Evolutionary conservation across 2,329 filamentous ascomycete species (phyloP).

Genomic region (Alternaria hordeiaustralica): DNA sequence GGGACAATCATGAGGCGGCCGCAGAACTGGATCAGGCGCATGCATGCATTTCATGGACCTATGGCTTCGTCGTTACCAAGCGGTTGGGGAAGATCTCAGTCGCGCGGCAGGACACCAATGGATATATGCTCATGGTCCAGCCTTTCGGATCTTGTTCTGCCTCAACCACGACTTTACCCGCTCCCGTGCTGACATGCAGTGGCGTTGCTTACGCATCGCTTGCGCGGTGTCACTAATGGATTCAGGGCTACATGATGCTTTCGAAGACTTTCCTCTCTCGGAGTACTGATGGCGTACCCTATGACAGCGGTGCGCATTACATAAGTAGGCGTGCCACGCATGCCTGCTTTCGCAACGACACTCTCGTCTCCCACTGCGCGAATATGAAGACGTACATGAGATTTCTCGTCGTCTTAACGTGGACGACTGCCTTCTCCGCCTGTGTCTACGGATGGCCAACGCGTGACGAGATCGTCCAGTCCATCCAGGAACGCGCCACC

Average conservation of each 20-base stretch:
- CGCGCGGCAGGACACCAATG: background rate
- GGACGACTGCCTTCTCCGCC: background rate
- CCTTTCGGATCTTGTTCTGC: background rate
- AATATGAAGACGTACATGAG: background rate
- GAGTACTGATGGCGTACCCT: background rate
- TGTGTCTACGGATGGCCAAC: background rate
- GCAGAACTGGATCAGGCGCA: too few species aligned
- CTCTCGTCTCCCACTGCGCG: background rate
- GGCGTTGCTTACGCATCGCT: background rate
- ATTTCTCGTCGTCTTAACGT: background rate
- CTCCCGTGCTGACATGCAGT: background rate
- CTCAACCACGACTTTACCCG: background rate
- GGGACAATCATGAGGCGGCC: too few species aligned
- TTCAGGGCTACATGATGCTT: background rate
- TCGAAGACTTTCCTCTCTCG: background rate
- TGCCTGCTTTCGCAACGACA: background rate
- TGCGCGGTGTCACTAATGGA: background rate
- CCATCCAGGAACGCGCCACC: background rate
- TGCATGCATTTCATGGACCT: too few species aligned
- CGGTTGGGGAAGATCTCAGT: too few species aligned
- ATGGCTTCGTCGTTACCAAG: too few species aligned
- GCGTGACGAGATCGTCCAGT: background rate
- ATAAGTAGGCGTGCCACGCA: background rate
- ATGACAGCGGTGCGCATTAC: background rate
- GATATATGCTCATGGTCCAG: background rate